Evolutionary conservation across 1,139 yeast species (phyloP), one percentile per base, ranked within the genome.

Genomic region (Geotrichum aggregatum): DNA sequence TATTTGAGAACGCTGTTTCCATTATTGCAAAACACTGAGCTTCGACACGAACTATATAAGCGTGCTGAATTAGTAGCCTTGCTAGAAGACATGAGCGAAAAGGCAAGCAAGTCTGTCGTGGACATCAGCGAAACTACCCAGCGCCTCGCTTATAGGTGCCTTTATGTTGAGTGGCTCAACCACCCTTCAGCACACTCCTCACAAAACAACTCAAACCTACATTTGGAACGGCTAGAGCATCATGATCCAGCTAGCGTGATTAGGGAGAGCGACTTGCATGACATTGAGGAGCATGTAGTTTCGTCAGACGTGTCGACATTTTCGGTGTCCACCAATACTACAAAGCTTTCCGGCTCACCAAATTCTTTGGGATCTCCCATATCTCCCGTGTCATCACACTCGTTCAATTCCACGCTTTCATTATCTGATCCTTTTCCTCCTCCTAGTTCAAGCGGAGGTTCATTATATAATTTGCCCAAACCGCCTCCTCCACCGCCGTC

Each of bases 1-100:
- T 88, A 85, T 61, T 69, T 91, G 44, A 76, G 95, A 55, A 92
- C 89, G 1, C 63, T 91, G 41, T 76, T 80, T 59, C 95, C 95
- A 0, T 68, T 91, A 61, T 68, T 91, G 40, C 73, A 76, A 56
- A 83, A 82, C 60, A 79, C 95, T 7, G 56, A 54, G 18, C 47
- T 51, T n/a, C 40, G 45, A 24, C 13, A 24, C 6, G 52, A 91
- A 91, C n/a, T 74, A 10, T 87, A 88, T 66, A 84, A 87, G 61
- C 74, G 70, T 28, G 73, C 72, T 0, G 85, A 82, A 51, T 66
- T 89, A 8, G 61, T 71, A 10, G 74, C 76, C 5, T 68, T 83
- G 13, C 68, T 89, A 40, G 69, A 73, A 14, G 75, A 77, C 57
- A 70, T 85, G 39, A 63, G 66, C 31, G 60, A 56, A 49, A 44